phyloP scores from a whole-genome alignment of 1,284 basidiomycete genomes.

The Rhodotorula sp. region DNA sequence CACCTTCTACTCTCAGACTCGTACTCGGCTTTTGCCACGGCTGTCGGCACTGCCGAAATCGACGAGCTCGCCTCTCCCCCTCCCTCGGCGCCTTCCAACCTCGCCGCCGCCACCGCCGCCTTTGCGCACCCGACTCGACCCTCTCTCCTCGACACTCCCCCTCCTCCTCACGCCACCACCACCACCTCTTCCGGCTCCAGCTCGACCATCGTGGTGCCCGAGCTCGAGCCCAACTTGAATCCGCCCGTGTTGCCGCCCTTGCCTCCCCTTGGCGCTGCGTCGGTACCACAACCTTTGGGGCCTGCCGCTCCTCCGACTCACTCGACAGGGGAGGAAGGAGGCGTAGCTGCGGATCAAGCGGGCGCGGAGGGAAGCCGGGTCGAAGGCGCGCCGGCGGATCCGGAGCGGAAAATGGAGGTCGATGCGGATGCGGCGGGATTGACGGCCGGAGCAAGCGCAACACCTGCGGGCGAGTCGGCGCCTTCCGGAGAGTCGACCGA shows the following conservation, averaged over 20 bases:
- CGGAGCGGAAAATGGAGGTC: background rate
- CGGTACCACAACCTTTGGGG: too few relatives aligned
- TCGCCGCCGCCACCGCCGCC: background rate
- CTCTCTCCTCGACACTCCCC: background rate
- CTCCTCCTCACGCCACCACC: background rate
- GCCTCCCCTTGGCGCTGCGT: background rate
- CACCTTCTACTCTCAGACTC: slow-evolving; percentile 1
- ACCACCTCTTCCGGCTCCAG: too few relatives aligned
- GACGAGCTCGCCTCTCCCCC: slow-evolving; percentile 26
- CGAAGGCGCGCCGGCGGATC: background rate
- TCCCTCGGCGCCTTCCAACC: background rate
- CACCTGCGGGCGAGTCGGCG: too few relatives aligned
- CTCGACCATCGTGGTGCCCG: background rate
- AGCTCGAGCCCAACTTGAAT: background rate
- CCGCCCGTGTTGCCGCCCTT: background rate
- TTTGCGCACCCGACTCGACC: slow-evolving; percentile 1
- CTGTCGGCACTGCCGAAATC: slow-evolving; percentile 1
- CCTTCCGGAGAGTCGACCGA: too few relatives aligned
- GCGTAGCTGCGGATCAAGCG: background rate
- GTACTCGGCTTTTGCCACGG: slow-evolving; percentile 9
- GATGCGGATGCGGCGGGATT: background rate
- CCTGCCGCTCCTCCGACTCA: background rate
- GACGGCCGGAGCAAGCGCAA: background rate
- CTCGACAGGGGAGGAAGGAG: background rate
- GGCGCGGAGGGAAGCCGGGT: background rate